Evolutionary conservation across 768 basidiomycete species (phyloP).

Genomic region (Boletus rubescentipes): DNA sequence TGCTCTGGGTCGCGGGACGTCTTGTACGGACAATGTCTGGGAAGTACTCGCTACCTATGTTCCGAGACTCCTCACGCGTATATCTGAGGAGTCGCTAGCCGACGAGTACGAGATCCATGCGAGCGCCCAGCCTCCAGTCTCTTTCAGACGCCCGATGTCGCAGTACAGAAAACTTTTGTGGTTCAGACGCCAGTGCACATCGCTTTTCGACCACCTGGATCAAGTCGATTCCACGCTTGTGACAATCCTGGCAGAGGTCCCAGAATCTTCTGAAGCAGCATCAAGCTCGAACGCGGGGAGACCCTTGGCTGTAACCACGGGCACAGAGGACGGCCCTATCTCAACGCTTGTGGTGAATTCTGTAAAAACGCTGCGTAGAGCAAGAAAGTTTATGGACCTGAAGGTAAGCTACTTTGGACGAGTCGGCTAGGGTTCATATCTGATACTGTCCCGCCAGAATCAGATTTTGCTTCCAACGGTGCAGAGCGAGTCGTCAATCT

Average conservation of each 20-base stretch:
- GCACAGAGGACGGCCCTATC: neutral
- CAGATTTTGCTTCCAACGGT: neutral
- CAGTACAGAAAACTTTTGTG: neutral
- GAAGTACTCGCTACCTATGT: neutral
- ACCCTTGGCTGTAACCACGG: neutral
- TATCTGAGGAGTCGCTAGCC: constrained; percentile 9
- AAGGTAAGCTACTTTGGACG: neutral
- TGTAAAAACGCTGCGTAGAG: neutral
- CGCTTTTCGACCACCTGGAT: neutral
- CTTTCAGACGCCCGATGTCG: neutral
- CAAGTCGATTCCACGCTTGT: neutral
- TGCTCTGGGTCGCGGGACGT: constrained; percentile 10
- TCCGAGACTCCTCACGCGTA: constrained; percentile 2
- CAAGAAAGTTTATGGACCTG: neutral
- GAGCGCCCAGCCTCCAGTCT: neutral
- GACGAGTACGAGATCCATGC: constrained; percentile 2
- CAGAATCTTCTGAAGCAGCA: neutral
- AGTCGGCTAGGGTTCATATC: neutral
- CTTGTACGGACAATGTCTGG: neutral
- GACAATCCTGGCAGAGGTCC: neutral
- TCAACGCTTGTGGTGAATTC: neutral
- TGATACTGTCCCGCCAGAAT: constrained; percentile 4
- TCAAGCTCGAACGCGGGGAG: neutral
- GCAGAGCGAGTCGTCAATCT: neutral
- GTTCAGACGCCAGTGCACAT: neutral